Conservation (phyloP, 371 early-diverging fungal species). For the Nosema muscidifuracis region DNA sequence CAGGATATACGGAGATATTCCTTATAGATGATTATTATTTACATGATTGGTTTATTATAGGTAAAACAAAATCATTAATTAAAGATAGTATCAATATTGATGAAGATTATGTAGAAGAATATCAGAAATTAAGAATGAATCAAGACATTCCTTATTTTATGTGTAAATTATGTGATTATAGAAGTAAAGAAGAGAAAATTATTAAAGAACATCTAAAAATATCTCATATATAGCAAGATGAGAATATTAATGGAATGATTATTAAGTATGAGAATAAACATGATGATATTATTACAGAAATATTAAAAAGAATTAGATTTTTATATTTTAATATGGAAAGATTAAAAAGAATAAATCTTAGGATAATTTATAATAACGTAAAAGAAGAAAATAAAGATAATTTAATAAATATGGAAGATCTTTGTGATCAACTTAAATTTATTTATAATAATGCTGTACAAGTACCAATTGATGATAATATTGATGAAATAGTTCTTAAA, state of each 20-base stretch:
- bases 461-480: background rate
- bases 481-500: slow-evolving; percentile 17
- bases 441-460: background rate
- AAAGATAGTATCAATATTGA: slow-evolving; percentile 31
- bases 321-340: background rate
- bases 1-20: slow-evolving; percentile 4
- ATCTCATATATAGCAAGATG: slow-evolving; percentile 4
- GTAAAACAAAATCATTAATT: too few relatives aligned
- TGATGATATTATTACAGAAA: background rate
- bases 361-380: background rate
- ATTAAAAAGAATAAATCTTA: background rate
- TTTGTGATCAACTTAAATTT: background rate
- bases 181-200: slow-evolving; percentile 42
- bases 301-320: background rate
- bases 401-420: background rate
- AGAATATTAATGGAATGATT: background rate
- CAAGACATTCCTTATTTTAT: background rate
- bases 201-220: slow-evolving; percentile 38
- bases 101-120: slow-evolving; percentile 61
- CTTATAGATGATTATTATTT: slow-evolving; percentile 59
- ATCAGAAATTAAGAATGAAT: slow-evolving; percentile 43
- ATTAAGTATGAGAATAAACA: background rate
- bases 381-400: too few relatives aligned
- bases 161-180: slow-evolving; percentile 51
- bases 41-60: slow-evolving; percentile 33